These are phyloP conservation scores for Eudorina sp. DNA, from an alignment of 139 green algal species.

Conservation along the genomic window DNA sequence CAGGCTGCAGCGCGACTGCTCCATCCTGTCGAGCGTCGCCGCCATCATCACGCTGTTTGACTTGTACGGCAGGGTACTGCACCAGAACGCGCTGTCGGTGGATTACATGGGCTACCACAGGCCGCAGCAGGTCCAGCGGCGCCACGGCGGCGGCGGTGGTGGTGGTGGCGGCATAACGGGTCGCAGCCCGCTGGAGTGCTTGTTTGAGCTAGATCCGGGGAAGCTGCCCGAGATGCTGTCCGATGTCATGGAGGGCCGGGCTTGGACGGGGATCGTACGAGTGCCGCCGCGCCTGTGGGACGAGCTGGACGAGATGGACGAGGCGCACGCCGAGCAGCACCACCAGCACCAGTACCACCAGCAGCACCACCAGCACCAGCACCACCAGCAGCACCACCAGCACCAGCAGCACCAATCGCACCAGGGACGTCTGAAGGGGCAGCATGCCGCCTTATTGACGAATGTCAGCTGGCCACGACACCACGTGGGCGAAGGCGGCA, in stretches of 20 bases:
- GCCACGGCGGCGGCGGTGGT: not conserved
- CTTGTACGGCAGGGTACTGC: not conserved
- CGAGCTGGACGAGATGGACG: slow-evolving; percentile 2
- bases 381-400: not conserved
- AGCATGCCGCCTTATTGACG: no score
- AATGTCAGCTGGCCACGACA: no score
- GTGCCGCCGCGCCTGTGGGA: slow-evolving; percentile 16
- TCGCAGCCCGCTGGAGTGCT: not conserved
- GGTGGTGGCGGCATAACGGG: not conserved
- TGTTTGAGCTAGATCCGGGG: slow-evolving; percentile 1
- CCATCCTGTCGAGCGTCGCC: slow-evolving; percentile 30
- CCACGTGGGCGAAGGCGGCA: no score
- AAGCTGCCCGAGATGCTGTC: slow-evolving; percentile 1
- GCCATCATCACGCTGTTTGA: slow-evolving; percentile 42
- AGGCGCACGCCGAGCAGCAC: not conserved
- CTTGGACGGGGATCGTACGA: slow-evolving; percentile 27
- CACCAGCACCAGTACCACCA: not conserved
- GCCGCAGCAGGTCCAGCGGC: not conserved
- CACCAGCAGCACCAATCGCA: no score
- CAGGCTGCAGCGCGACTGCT: slow-evolving; percentile 39
- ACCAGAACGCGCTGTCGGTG: slow-evolving; percentile 28
- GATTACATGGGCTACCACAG: slow-evolving; percentile 28
- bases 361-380: not conserved
- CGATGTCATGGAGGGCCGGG: not conserved
- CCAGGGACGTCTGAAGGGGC: no score